Evolutionary conservation across 257 asterid species (phyloP).

Genomic region (Ligustrum vulgare): DNA sequence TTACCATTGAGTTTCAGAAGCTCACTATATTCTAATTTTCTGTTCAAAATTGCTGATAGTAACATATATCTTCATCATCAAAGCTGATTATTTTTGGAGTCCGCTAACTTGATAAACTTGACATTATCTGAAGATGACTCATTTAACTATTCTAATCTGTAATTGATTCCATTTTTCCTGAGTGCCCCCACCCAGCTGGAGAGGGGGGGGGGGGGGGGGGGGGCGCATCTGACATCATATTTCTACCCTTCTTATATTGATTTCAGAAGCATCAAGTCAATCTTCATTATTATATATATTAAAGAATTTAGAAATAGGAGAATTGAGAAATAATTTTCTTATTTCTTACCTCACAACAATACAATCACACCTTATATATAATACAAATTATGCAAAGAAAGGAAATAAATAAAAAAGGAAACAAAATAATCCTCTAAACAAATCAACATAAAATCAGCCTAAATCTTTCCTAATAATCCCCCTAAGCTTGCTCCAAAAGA

Average conservation of each 20-base stretch:
- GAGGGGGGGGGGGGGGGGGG: no score
- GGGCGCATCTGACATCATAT: background rate
- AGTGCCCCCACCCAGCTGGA: background rate
- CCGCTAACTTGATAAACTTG: background rate
- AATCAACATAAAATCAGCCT: no score
- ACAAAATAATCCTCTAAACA: no score
- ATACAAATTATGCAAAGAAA: no score
- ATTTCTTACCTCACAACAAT: no score
- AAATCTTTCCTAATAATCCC: no score
- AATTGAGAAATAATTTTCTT: no score
- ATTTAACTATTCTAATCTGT: no score
- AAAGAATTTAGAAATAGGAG: no score
- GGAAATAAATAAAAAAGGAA: no score
- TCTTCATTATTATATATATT: background rate
- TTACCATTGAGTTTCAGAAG: background rate
- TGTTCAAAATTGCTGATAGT: background rate
- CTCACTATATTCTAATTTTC: background rate
- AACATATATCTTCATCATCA: background rate
- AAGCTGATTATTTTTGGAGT: conserved; percentile 1
- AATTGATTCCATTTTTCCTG: background rate
- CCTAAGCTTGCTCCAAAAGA: no score
- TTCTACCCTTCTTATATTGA: background rate
- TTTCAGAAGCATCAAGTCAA: background rate
- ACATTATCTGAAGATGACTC: background rate
- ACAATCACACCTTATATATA: no score